Base-by-base conservation (phyloP, 2,329 filamentous ascomycete genomes). In the Sporothrix euskadiensis region DNA sequence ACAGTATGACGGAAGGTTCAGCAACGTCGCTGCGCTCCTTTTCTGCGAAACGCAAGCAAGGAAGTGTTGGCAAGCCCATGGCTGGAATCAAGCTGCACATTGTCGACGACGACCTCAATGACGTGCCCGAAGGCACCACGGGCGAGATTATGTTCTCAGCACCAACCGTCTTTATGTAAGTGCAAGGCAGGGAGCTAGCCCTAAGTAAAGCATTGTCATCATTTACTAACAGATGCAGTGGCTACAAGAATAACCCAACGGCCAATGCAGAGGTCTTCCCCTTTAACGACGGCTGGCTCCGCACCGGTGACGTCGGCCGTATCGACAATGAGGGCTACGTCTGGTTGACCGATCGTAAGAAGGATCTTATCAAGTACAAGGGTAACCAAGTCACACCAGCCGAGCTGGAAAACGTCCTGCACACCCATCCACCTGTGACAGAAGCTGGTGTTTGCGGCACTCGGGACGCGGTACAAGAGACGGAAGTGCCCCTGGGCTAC, bases 351-450 rank as follows among this genome's bases (percentile, higher is more conserved):
- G 71, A 72, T 49, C 71, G 63, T 8, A 73, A 73, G n/a, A 73
- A 73, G 71, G 71, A 73, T 19, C 65, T 73, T 4, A 69, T 73
- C 19, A 69, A 69, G 49, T 73, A 73, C 54, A 69, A 73, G 49
- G 71, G 65, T 19, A 73, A 63, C 71, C 71, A 73, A n/a, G 65
- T 73, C 14, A 73, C 63, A 10, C 71, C 63, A 9, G 71, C 65
- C 1, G 71, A 73, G 39, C 71, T 73, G 16, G 71, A 69, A 9
- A 73, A 68, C 4, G 65, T 69, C 9, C 41, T 73, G 41, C 63
- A 69, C 10, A 39, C 71, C 0, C 71, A 73, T 8, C 63, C 52
- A 4, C 19, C 69, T 35, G 71, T 69, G 2, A 73, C 52, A 5
- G 63, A 72, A 30, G 71, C 70, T 6, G 71, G 71, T 10, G 71